Base-by-base conservation (phyloP, 164 flowering plant genomes). In the Vitis rotundifolia region DNA sequence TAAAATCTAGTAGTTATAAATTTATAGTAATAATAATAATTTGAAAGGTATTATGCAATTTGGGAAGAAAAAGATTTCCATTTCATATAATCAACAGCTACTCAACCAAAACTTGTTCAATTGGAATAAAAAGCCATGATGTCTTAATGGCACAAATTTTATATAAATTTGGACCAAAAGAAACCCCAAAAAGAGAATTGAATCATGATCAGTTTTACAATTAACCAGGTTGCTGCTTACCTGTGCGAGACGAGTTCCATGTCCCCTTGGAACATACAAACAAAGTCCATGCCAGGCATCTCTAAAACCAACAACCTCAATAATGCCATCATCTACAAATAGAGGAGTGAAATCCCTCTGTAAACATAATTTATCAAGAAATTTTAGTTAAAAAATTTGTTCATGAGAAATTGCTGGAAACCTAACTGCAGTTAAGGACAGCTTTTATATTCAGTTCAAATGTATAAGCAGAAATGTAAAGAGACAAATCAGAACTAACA, bases 221-320 rank as follows among this genome's bases (percentile, higher is more conserved):
- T 29, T 49, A 18, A 13, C n/a, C 29, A 60, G 9, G 16, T 59
- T 18, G 26, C 18, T 8, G 72, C 72, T n/a, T 67, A 94, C 98
- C 98, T 92, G 98, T 55, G 96, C 97, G 60, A 92, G 92, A 59
- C 98, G 95, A 69, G 94, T 94, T 31, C 98, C 97, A 77, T 94
- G 98, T 15, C 97, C 97, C 11, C 89, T 92, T 22, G 96, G 89
- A 74, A 93, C 82, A 60, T 84, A 78, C 66, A 94, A 82, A 64
- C 87, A 81, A 61, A 94, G 91, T 5, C 99, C 99, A 75, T 94
- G 99, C 98, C 97, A 92, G 49, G 89, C 99, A 84, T 91, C 81
- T 81, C 84, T 83, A 69, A 92, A 94, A 15, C 99, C 97, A 47
- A 94, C 98, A 67, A 94, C 73, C 80, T 94, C 99, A 62, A 94